phyloP scores from a whole-genome alignment of 495 filamentous ascomycete genomes.

The Aspergillus affinis region DNA sequence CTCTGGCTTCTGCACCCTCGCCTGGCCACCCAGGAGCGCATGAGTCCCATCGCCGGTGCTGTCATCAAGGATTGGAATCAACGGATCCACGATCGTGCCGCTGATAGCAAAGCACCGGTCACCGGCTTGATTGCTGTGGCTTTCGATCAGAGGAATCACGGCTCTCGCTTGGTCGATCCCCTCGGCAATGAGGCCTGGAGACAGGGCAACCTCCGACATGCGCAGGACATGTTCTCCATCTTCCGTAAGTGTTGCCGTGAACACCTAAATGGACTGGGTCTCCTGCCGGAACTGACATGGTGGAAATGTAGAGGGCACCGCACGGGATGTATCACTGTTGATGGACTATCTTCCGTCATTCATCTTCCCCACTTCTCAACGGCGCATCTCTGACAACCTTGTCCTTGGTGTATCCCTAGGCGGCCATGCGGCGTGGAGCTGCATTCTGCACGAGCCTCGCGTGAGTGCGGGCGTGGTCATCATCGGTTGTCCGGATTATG shows the following conservation, averaged over 20 bases:
- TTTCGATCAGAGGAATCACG: constrained; percentile 92
- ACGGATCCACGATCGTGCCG: constrained; percentile 29
- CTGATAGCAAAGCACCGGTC: constrained; percentile 15
- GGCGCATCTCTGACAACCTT: constrained; percentile 65
- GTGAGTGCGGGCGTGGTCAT: constrained; percentile 73
- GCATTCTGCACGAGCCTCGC: constrained; percentile 73
- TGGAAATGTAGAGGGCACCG: constrained; percentile 61
- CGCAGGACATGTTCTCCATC: constrained; percentile 79
- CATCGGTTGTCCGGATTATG: constrained; percentile 88
- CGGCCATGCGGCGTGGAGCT: constrained; percentile 85
- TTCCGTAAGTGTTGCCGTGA: constrained; percentile 44
- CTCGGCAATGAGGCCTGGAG: constrained; percentile 73
- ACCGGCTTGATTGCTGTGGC: constrained; percentile 72
- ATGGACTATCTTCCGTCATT: constrained; percentile 76
- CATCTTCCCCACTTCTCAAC: constrained; percentile 57
- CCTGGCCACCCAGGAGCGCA: constrained; percentile 62
- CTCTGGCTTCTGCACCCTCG: constrained; percentile 89
- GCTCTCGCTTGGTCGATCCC: constrained; percentile 59
- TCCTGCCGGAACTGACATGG: constrained; percentile 2
- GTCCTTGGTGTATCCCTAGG: constrained; percentile 82
- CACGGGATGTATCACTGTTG: constrained; percentile 66
- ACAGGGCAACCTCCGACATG: constrained; percentile 77
- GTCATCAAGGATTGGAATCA: constrained; percentile 61
- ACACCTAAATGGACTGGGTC: not conserved
- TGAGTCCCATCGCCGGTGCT: constrained; percentile 59